Base-by-base conservation (phyloP, 352 stramenopile species). In the Phytopythium ostracodes region DNA sequence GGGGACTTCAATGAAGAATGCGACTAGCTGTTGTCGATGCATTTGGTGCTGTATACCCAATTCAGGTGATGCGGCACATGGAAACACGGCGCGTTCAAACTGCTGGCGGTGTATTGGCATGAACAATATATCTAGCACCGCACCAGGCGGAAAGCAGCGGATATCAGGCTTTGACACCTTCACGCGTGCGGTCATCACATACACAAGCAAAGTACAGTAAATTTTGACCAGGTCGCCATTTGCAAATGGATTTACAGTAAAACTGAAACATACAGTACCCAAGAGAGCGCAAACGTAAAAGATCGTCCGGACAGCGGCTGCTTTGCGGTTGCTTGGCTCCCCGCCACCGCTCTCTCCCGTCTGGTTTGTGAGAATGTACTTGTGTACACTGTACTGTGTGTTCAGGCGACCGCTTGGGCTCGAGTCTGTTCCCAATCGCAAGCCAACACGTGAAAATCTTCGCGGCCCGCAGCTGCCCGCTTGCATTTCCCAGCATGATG, bases 271-370 rank as follows among this genome's bases (percentile, higher is more conserved):
- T 10, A 6, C 5, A 47, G 29, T 33, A 33, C 29, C 29, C 29
- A 33, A 33, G 42, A 47, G 42, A 22, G 42, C 42, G 42, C 42
- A 20, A 22, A 24, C 15, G 43, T 50, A 50, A 18, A 50, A 50
- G 43, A 50, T 50, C 22, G 43, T 5, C 33, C 33, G 10, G 36
- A 2, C 10, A 27, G 20, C 49, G 27, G 27, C 29, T 55, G 49
- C 25, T 24, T 10, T 35, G 49, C 18, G n/a, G 49, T 55, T 55
- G 49, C 49, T 33, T 55, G 49, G 49, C 49, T 55, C 49, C 3
- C 14, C 49, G 1, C 33, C 27, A 5, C 27, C 1, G 50, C 50
- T 56, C 50, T 56, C 50, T 56, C 50, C 50, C 50, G 50, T 56
- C 50, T 56, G 50, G 50, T 56, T 40, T 42, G 9, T 14, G 18